Conservation (phyloP, 192 early-diverging fungal genomes). For the Tieghemiomyces parasiticus region DNA sequence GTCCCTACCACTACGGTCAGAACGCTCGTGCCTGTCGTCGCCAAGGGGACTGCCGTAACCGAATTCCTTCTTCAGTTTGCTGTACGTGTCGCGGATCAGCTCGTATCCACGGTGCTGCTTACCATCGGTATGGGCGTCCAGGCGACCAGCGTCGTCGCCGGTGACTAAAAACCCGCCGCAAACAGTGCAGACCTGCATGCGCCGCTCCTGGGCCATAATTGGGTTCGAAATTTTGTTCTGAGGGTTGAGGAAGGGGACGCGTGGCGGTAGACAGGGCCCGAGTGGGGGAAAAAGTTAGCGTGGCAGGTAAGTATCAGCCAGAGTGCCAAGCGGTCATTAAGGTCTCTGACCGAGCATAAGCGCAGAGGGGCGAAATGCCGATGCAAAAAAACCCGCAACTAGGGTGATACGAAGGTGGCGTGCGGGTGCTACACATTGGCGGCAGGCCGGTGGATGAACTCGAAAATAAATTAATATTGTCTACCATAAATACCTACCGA, state of each 20-base stretch:
- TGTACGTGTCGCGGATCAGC: conserved; percentile 55
- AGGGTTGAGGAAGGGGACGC: too few relatives aligned
- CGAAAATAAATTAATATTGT: too few relatives aligned
- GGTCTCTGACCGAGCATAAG: too few relatives aligned
- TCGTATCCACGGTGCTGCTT: conserved; percentile 77
- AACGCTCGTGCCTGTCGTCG: neutral
- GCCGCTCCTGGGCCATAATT: conserved; percentile 52
- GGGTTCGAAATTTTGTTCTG: conserved; percentile 22
- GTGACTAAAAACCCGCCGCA: conserved; percentile 74
- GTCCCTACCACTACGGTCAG: conserved; percentile 9
- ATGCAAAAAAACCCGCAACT: too few relatives aligned
- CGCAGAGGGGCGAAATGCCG: too few relatives aligned
- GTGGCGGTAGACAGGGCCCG: too few relatives aligned
- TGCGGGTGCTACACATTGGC: too few relatives aligned
- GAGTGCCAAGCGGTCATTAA: too few relatives aligned
- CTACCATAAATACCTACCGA: conserved; percentile 36
- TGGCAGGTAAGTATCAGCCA: too few relatives aligned
- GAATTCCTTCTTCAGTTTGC: conserved; percentile 37
- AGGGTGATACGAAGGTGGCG: too few relatives aligned
- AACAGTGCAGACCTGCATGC: conserved; percentile 68
- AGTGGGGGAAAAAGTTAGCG: too few relatives aligned
- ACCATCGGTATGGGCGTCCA: conserved; percentile 68
- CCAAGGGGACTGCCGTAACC: neutral
- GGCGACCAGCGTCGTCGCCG: conserved; percentile 64
- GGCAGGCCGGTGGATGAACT: too few relatives aligned